A percentile compares a stretch with the other conserved stretches of the same genome.
Evolutionary conservation across 495 filamentous ascomycete genomes (phyloP).

Genomic region (Schizothecium vesticola): DNA sequence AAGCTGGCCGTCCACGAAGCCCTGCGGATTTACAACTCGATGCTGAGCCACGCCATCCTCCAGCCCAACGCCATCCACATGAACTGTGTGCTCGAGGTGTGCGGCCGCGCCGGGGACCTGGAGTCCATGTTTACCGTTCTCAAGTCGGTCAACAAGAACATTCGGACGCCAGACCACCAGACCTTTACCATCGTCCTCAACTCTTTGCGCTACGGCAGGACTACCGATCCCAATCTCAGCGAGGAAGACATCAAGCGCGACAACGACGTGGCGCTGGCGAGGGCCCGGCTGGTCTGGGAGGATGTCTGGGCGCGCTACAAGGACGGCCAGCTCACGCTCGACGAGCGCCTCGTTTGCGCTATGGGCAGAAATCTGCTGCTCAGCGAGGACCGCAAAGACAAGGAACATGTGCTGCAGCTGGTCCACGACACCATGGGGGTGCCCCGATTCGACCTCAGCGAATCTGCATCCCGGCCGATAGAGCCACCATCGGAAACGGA

Average conservation of each 20-base stretch:
- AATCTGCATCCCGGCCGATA: not conserved
- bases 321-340: constrained; percentile 59
- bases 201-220: constrained; percentile 47
- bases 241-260: constrained; percentile 31
- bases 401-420: constrained; percentile 64
- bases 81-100: constrained; percentile 80
- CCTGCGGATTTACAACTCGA: constrained; percentile 64
- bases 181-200: constrained; percentile 82
- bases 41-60: constrained; percentile 54
- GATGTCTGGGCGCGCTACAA: constrained; percentile 70
- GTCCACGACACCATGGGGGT: constrained; percentile 73
- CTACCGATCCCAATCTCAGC: constrained; percentile 6
- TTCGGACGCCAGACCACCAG: constrained; percentile 54
- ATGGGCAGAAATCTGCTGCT: constrained; percentile 68
- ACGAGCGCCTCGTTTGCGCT: constrained; percentile 65
- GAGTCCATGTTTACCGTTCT: constrained; percentile 71
- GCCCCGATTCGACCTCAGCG: constrained; percentile 40
- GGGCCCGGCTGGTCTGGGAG: constrained; percentile 69
- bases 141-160: constrained; percentile 56
- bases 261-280: constrained; percentile 37
- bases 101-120: constrained; percentile 61
- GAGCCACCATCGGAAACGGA: not conserved
- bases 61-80: constrained; percentile 70
- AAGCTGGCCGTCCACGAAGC: constrained; percentile 55
- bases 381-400: constrained; percentile 49